Base-by-base conservation (phyloP, 202 grass and related monocot genomes). In the Brachypodium distachyon region DNA sequence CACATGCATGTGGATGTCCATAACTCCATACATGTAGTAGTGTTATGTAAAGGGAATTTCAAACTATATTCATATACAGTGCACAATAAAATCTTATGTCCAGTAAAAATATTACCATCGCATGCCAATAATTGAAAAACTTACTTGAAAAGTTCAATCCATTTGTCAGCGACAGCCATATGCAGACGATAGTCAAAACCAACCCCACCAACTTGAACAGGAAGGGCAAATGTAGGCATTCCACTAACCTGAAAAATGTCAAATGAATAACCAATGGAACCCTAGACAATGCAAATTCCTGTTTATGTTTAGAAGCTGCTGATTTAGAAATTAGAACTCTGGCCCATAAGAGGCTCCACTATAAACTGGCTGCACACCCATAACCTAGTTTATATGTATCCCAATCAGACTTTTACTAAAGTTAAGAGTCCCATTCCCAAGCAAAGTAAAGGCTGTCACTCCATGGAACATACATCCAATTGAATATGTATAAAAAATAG, bases 121-220 rank as follows among this genome's bases (percentile, higher is more conserved):
- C 9, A 34, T 25, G 60, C 21, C 67, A 72, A 71, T 2, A 62
- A 53, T 43, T 54, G 43, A 73, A 85, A 60, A 18, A 65, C 91
- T 88, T 90, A 99, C 96, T 99, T 87, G 65, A 99, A 78, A 67
- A 99, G 74, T 74, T 99, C 96, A 73, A 99, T 99, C 96, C 96
- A 99, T 83, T 99, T 99, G 81, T 99, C 96, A 19, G 96, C 70
- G 42, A 99, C 80, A 75, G 96, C 96, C 96, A 99, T 99, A 61
- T 99, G 96, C 78, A 99, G 69, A 17, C 96, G 92, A 79, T 96
- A 99, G 61, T 99, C 83, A 88, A 99, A 99, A 67, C 96, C 96
- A 44, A 99, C 71, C 53, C 96, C 96, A 46, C 96, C 96, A 61
- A 93, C 92, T 65, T 85, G 74, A 80, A 99, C 70, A 81, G 89